Evolutionary conservation across 106 monocot species (phyloP).

Genomic region (Hemerocallis citrina): DNA sequence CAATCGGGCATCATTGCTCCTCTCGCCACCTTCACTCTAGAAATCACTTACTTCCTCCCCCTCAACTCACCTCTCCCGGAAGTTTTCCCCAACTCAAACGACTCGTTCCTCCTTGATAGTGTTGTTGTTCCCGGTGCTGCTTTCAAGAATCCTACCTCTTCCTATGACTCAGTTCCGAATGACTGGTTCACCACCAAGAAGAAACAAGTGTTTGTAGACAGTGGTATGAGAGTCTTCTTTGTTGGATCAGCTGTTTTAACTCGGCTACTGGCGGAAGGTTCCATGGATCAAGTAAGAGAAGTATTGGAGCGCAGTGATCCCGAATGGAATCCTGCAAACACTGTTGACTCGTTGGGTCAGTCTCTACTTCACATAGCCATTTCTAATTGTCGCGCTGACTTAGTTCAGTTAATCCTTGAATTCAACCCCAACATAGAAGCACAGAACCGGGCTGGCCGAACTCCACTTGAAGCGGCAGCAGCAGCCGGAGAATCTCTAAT

Average conservation of each 20-base stretch:
- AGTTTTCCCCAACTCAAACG: constrained; percentile 19
- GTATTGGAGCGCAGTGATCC: constrained; percentile 44
- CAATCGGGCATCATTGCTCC: constrained; percentile 44
- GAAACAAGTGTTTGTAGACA: constrained; percentile 49
- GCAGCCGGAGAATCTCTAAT: constrained; percentile 38
- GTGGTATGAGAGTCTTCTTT: constrained; percentile 28
- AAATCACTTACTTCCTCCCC: constrained; percentile 26
- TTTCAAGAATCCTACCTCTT: constrained; percentile 9
- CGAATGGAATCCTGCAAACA: constrained; percentile 38
- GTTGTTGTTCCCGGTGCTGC: constrained; percentile 42
- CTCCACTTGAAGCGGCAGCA: constrained; percentile 42
- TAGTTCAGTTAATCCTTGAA: constrained; percentile 51
- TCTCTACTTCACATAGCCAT: constrained; percentile 43
- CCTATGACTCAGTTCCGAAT: constrained; percentile 25
- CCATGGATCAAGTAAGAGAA: constrained; percentile 29
- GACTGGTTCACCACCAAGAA: constrained; percentile 54
- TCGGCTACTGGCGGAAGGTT: constrained; percentile 26
- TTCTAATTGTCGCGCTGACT: constrained; percentile 26
- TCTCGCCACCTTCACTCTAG: constrained; percentile 23
- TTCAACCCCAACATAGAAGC: constrained; percentile 37
- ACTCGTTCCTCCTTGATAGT: constrained; percentile 49
- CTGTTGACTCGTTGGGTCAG: constrained; percentile 23
- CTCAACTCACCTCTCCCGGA: constrained; percentile 19
- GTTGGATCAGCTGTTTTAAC: constrained; percentile 40
- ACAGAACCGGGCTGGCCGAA: constrained; percentile 18